Conservation (phyloP, 2,329 filamentous ascomycete genomes). For the Cadophora luteo-olivacea region DNA sequence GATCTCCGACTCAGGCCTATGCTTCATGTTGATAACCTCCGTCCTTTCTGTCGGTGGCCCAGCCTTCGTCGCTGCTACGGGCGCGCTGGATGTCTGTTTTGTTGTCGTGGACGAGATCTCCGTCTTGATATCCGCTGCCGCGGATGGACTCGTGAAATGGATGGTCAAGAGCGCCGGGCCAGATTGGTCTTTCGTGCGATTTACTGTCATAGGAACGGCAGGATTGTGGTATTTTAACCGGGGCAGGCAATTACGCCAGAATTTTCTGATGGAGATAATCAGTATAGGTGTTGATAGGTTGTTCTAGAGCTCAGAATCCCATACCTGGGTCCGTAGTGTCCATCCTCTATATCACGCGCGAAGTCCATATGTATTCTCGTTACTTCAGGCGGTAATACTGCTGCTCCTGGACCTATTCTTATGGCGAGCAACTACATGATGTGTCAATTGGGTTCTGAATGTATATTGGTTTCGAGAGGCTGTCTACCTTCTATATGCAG, state of each 20-base stretch:
- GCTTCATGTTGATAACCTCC: slow-evolving; percentile 66
- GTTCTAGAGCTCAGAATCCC: slow-evolving; percentile 29
- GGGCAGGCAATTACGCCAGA: slow-evolving; percentile 84
- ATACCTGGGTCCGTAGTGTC: slow-evolving; percentile 77
- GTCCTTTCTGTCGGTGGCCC: slow-evolving; percentile 57
- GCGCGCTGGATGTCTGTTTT: slow-evolving; percentile 55
- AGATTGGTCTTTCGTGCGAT: slow-evolving; percentile 65
- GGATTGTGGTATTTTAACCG: slow-evolving; percentile 96
- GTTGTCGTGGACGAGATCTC: slow-evolving; percentile 47
- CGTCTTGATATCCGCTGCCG: slow-evolving; percentile 27
- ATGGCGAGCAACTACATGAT: slow-evolving; percentile 70
- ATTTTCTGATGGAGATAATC: slow-evolving; percentile 67
- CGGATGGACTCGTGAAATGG: slow-evolving; percentile 57
- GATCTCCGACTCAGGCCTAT: slow-evolving; percentile 66
- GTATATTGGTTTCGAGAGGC: slow-evolving; percentile 18
- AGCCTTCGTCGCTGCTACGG: slow-evolving; percentile 39
- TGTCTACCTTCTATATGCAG: slow-evolving; percentile 51
- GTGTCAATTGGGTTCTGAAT: slow-evolving; percentile 34
- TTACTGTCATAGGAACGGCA: slow-evolving; percentile 79
- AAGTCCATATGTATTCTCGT: slow-evolving; percentile 79
- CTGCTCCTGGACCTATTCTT: slow-evolving; percentile 82
- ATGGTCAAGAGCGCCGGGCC: slow-evolving; percentile 68
- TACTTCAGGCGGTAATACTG: slow-evolving; percentile 77
- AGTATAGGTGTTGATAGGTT: slow-evolving; percentile 38
- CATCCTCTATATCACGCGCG: slow-evolving; percentile 63